Percentiles rank a stretch among this genome's conserved stretches.
phyloP scores from a whole-genome alignment of 2,329 filamentous ascomycete genomes.

The Coniochaeta prunicola region DNA sequence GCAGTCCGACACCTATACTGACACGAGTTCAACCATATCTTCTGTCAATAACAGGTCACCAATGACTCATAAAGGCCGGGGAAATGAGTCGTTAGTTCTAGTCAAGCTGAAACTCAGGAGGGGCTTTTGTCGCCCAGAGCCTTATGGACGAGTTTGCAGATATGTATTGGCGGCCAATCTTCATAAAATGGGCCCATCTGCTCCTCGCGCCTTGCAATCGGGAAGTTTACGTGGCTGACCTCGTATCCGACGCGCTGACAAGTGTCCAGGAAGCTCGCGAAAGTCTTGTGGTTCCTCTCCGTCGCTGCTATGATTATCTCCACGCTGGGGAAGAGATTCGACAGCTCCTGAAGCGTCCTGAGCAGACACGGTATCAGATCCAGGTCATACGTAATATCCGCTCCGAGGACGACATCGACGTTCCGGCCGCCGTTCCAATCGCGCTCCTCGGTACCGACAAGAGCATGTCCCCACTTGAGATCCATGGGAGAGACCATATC shows the following conservation, averaged over 20 bases:
- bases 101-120: background rate
- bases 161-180: constrained; percentile 50
- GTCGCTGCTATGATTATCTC: constrained; percentile 63
- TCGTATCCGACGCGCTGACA: constrained; percentile 42
- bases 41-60: background rate
- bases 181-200: constrained; percentile 61
- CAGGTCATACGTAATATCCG: constrained; percentile 72
- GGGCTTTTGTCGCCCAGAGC: background rate
- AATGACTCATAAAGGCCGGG: background rate
- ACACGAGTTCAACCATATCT: background rate
- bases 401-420: constrained; percentile 62
- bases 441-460: constrained; percentile 50
- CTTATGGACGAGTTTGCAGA: constrained; percentile 28
- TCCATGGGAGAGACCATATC: constrained; percentile 40
- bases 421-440: constrained; percentile 38
- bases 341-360: constrained; percentile 55
- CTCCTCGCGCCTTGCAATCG: constrained; percentile 24
- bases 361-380: constrained; percentile 56
- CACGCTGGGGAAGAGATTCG: constrained; percentile 46
- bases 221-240: constrained; percentile 35
- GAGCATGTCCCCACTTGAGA: constrained; percentile 56
- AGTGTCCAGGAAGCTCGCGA: constrained; percentile 52
- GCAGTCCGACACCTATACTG: background rate
- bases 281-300: constrained; percentile 63
- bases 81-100: background rate